Evolutionary conservation across 75 land plant genomes (phyloP), one percentile per base, ranked within the genome.

Genomic region (Selaginella moellendorffii): DNA sequence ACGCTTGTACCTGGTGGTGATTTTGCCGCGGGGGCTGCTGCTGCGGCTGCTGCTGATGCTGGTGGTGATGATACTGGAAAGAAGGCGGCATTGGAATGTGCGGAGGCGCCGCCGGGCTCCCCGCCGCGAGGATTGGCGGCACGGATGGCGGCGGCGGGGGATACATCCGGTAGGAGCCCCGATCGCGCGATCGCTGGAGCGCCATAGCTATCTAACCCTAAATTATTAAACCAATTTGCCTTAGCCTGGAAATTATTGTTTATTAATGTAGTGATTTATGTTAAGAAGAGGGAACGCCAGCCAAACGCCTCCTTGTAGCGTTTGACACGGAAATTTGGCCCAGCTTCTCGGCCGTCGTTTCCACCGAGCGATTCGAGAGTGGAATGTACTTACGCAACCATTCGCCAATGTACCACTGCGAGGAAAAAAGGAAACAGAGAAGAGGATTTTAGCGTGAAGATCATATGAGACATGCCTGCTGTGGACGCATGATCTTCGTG

Each of bases 401-500:
- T 26, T 70, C 77, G 8, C 99, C 99, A 58, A 80, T 83, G 59
- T 95, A 95, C 54, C 88, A 88, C 99, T 95, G 82, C 17, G 24
- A 24, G 30, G 62, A 66, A 18, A 56, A 65, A 31, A n/a, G 65
- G 23, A 64, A 54, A 26, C 58, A 54, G 2, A 22, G 76, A 73
- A 52, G 75, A n/a, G 23, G 67, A 36, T 42, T 78, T 71, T 28
- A 64, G 25, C 24, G 14, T 66, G 29, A 29, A 53, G 29, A 25
- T 30, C 31, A 64, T 24, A 52, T 63, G 53, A 1, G 42, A 62
- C 46, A 26, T 23, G 89, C 99, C 99, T 95, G 78, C 65, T 86
- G 90, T 28, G 99, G 99, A 63, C 99, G 76, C 78, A 95, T 95
- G 64, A 95, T 89, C 65, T 89, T 95, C 23, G 99, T 95, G 29